Conservation (phyloP, 2,329 filamentous ascomycete genomes). For the Monosporascus sp. region DNA sequence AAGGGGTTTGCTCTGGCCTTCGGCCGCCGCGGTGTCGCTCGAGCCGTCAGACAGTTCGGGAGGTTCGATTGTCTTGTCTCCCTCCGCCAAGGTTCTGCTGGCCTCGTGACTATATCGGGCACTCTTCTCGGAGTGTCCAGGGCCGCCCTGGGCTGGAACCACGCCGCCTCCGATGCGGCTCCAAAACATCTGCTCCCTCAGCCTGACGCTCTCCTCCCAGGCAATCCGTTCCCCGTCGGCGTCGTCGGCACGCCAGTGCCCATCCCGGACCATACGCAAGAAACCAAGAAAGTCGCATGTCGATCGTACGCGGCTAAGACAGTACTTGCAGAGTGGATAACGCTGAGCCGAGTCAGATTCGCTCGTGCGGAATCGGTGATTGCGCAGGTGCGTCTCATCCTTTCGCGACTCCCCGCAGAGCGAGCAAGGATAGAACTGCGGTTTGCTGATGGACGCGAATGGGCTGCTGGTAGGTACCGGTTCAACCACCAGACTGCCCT, state of each 20-base stretch:
- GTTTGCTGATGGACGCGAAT: constrained; percentile 44
- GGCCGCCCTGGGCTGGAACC: constrained; percentile 53
- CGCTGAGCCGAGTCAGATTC: constrained; percentile 83
- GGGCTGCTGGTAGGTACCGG: constrained; percentile 64
- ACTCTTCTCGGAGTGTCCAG: constrained; percentile 25
- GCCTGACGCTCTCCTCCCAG: constrained; percentile 89
- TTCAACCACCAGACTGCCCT: constrained; percentile 84
- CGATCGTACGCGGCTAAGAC: constrained; percentile 74
- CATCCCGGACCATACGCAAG: constrained; percentile 84
- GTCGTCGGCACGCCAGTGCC: constrained; percentile 81
- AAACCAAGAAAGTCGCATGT: constrained; percentile 94
- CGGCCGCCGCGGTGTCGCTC: constrained; percentile 6
- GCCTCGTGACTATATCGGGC: constrained; percentile 31
- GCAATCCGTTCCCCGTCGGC: constrained; percentile 79
- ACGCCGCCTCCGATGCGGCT: constrained; percentile 87
- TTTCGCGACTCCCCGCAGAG: constrained; percentile 82
- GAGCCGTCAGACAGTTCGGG: constrained; percentile 6
- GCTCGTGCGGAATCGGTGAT: constrained; percentile 82
- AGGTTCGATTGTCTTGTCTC: constrained; percentile 4
- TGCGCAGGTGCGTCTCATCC: constrained; percentile 66
- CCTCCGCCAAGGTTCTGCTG: constrained; percentile 6
- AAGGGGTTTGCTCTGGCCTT: constrained; percentile 2
- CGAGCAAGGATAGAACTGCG: constrained; percentile 66
- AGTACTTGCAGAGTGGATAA: constrained; percentile 87
- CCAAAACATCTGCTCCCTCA: constrained; percentile 98